These are phyloP conservation scores for Rosa persica DNA, from an alignment of 306 rosid species.

Conservation along the genomic window DNA sequence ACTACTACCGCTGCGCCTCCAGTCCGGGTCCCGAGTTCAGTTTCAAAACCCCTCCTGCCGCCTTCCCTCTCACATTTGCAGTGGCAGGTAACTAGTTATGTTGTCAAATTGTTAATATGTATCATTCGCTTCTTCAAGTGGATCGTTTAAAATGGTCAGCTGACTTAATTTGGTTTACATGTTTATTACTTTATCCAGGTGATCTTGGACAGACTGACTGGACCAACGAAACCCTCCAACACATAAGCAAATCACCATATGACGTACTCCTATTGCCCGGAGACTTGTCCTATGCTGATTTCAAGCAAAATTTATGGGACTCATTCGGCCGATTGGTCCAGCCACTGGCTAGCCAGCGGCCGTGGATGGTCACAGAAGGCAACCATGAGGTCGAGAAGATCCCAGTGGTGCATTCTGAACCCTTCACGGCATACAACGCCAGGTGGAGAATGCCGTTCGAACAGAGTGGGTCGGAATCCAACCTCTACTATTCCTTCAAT, in stretches of 20 bases:
- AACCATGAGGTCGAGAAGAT: constrained; percentile 76
- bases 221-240: constrained; percentile 62
- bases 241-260: constrained; percentile 47
- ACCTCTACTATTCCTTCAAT: constrained; percentile 79
- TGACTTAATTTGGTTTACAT: background rate
- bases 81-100: constrained; percentile 42
- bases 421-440: constrained; percentile 79
- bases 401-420: constrained; percentile 19
- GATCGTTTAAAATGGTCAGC: background rate
- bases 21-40: constrained; percentile 34
- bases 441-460: constrained; percentile 83
- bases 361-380: constrained; percentile 95
- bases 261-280: constrained; percentile 83
- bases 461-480: constrained; percentile 68
- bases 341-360: constrained; percentile 75
- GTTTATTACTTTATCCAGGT: constrained; percentile 37
- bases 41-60: constrained; percentile 67
- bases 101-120: background rate
- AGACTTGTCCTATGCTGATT: constrained; percentile 73
- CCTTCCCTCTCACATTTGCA: constrained; percentile 68
- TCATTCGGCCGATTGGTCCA: constrained; percentile 70
- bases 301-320: constrained; percentile 52
- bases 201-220: constrained; percentile 93
- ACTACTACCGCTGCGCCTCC: constrained; percentile 64
- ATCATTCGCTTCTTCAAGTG: background rate